A percentile compares a stretch with the other conserved stretches of the same genome.
phyloP scores from a whole-genome alignment of 805 yeast genomes.

The Grigorovia yakushimaensis region DNA sequence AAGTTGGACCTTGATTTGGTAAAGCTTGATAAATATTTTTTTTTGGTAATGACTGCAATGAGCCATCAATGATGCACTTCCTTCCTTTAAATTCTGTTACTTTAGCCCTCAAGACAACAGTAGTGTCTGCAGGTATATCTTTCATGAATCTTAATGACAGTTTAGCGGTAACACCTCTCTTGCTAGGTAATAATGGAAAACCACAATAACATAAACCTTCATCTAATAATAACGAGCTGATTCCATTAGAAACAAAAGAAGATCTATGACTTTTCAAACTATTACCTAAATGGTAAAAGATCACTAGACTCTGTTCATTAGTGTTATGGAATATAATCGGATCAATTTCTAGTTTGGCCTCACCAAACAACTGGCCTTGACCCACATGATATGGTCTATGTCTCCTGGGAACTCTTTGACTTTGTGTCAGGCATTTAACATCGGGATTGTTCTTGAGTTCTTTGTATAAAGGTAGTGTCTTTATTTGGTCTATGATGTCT shows the following conservation, averaged over 20 bases:
- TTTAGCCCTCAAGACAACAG: conserved; percentile 57
- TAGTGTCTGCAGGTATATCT: conserved; percentile 45
- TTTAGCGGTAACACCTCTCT: conserved; percentile 83
- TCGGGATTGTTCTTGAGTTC: conserved; percentile 14
- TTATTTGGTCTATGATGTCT: conserved; percentile 20
- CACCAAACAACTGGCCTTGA: conserved; percentile 62
- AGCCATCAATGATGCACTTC: conserved; percentile 72
- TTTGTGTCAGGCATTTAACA: conserved; percentile 24
- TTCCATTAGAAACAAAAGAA: conserved; percentile 73
- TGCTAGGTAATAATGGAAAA: conserved; percentile 67
- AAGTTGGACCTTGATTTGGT: conserved; percentile 1
- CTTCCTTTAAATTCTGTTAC: conserved; percentile 65
- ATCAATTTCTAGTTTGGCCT: conserved; percentile 59
- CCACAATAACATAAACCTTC: conserved; percentile 83
- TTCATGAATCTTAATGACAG: conserved; percentile 49
- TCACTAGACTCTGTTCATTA: conserved; percentile 42
- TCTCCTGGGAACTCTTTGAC: conserved; percentile 44
- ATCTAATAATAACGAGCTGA: conserved; percentile 69
- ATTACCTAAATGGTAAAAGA: conserved; percentile 64
- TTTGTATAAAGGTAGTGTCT: conserved; percentile 10
- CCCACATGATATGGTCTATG: conserved; percentile 59
- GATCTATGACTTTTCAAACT: conserved; percentile 52
- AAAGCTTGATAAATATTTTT: not conserved
- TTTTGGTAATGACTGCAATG: conserved; percentile 33
- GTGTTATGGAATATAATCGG: conserved; percentile 56